Conservation (phyloP, 192 early-diverging fungal species). For the Jimgerdemannia flammicorona region DNA sequence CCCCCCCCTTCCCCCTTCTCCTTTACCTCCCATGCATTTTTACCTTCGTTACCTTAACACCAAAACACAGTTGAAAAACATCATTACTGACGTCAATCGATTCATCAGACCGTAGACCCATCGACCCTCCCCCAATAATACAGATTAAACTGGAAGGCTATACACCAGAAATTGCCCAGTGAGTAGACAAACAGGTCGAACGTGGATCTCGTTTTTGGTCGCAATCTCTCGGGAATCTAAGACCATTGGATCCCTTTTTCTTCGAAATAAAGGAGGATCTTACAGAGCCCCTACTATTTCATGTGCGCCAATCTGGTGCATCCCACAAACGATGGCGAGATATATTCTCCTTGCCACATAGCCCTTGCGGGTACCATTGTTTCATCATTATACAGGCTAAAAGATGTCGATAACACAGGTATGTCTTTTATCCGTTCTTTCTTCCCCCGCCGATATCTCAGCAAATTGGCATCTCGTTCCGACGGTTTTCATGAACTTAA, state of each 20-base stretch:
- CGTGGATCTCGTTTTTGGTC: no score
- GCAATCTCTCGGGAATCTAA: conserved; percentile 15
- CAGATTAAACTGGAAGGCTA: conserved; percentile 36
- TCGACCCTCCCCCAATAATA: conserved; percentile 81
- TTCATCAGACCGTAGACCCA: conserved; percentile 71
- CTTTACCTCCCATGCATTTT: no score
- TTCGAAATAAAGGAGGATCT: conserved; percentile 21
- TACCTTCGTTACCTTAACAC: not conserved
- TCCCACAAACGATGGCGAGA: conserved; percentile 75
- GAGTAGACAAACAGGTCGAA: not conserved
- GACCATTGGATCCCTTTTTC: not conserved
- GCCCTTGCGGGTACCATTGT: conserved; percentile 91
- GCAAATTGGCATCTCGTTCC: no score
- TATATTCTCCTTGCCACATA: conserved; percentile 86
- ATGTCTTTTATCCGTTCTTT: not conserved
- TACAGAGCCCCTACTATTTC: conserved; percentile 93
- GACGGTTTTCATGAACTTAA: not conserved
- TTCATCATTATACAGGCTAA: conserved; percentile 85
- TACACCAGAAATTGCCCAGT: conserved; percentile 7
- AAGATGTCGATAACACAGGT: conserved; percentile 73
- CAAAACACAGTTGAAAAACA: not conserved
- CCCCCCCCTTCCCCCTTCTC: not conserved
- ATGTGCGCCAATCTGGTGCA: conserved; percentile 93
- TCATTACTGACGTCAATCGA: conserved; percentile 4
- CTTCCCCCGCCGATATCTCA: no score